Percentiles rank a stretch among this genome's conserved stretches.
These are phyloP conservation scores for Dendrobium nobile DNA, from an alignment of 106 monocot genomes.

Conservation along the genomic window DNA sequence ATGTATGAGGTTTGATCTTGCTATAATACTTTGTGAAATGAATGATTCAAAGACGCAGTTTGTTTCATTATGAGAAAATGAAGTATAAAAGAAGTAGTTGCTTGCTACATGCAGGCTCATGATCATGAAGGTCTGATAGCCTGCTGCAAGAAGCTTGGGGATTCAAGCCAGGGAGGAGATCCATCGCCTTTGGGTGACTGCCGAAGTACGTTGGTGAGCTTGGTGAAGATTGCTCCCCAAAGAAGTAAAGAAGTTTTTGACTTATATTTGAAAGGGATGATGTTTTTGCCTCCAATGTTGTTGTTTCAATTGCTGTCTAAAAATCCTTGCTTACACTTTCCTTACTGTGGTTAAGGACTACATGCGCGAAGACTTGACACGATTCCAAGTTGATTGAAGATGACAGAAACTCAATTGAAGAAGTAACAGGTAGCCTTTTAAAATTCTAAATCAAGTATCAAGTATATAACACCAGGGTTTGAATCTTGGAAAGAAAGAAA, in stretches of 20 bases:
- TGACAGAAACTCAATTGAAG: conserved; percentile 69
- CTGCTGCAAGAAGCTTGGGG: conserved; percentile 84
- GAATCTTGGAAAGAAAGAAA: background rate
- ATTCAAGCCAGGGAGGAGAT: conserved; percentile 78
- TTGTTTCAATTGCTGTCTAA: conserved; percentile 72
- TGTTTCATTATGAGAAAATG: conserved; percentile 95
- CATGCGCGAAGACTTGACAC: conserved; percentile 87
- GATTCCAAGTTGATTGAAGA: conserved; percentile 91
- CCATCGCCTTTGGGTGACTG: conserved; percentile 80
- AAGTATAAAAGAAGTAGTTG: conserved; percentile 93
- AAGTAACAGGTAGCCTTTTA: conserved; percentile 71
- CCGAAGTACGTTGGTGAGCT: conserved; percentile 92
- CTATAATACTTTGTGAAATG: conserved; percentile 86
- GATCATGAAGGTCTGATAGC: conserved; percentile 89
- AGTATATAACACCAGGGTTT: background rate
- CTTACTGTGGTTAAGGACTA: conserved; percentile 98
- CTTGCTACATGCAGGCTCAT: conserved; percentile 86
- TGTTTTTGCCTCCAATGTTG: conserved; percentile 88
- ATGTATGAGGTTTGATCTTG: conserved; percentile 88
- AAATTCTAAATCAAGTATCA: background rate
- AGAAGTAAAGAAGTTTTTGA: conserved; percentile 92
- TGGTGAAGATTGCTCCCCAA: conserved; percentile 90
- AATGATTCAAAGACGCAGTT: conserved; percentile 62
- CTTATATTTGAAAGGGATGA: conserved; percentile 88
- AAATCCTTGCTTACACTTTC: conserved; percentile 82